Evolutionary conservation across 805 yeast species (phyloP).

Genomic region (Candida mattraensis): DNA sequence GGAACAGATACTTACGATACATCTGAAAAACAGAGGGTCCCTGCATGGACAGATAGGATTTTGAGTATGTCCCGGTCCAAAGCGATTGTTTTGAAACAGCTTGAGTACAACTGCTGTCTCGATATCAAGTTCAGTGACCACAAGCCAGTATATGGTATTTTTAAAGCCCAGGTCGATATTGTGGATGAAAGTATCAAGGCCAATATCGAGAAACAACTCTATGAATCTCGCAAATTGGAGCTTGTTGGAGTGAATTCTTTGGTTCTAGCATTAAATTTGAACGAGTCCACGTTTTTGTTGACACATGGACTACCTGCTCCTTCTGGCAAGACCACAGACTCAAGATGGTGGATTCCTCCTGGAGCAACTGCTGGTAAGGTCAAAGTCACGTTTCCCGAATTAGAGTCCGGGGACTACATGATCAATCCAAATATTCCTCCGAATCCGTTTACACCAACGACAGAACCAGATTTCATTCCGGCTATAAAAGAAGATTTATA

Average conservation of each 20-base stretch:
- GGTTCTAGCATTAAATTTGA: slow-evolving; percentile 27
- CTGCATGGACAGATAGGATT: slow-evolving; percentile 97
- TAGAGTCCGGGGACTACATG: slow-evolving; percentile 41
- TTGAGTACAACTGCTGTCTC: slow-evolving; percentile 57
- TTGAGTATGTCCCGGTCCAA: slow-evolving; percentile 58
- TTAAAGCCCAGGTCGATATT: slow-evolving; percentile 60
- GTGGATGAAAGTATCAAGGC: slow-evolving; percentile 58
- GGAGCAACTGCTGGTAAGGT: slow-evolving; percentile 56
- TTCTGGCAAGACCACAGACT: slow-evolving; percentile 59
- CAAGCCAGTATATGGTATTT: slow-evolving; percentile 80
- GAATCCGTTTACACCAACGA: slow-evolving; percentile 68
- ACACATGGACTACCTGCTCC: slow-evolving; percentile 76
- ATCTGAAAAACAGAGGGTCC: slow-evolving; percentile 87
- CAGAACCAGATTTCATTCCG: slow-evolving; percentile 54
- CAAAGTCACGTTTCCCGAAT: slow-evolving; percentile 55
- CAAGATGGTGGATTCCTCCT: slow-evolving; percentile 90
- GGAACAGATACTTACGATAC: slow-evolving; percentile 83
- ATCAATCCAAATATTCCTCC: slow-evolving; percentile 68
- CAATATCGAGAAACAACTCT: slow-evolving; percentile 52
- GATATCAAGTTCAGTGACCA: slow-evolving; percentile 79
- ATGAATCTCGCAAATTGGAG: slow-evolving; percentile 47
- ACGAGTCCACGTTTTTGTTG: slow-evolving; percentile 18
- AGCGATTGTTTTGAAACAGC: slow-evolving; percentile 54
- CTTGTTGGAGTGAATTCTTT: slow-evolving; percentile 38
- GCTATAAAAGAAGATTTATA: background rate